Evolutionary conservation across 805 yeast species (phyloP).

Genomic region (Kodamaea restingae): DNA sequence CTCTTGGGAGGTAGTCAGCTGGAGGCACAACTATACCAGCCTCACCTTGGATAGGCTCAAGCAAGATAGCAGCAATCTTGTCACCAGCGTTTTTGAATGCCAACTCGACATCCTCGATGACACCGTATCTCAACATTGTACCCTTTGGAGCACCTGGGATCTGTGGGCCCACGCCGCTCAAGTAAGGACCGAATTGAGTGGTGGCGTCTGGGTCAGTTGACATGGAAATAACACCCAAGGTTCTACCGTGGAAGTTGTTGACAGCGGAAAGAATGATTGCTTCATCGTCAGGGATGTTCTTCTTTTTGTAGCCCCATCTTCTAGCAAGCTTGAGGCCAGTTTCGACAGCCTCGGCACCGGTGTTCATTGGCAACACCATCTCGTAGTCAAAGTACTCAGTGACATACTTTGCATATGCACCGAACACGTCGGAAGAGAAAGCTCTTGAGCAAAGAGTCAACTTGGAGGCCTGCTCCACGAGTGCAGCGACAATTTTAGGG

Average conservation of each 20-base stretch:
- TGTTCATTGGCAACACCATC: slow-evolving; percentile 94
- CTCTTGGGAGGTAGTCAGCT: slow-evolving; percentile 67
- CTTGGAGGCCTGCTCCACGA: slow-evolving; percentile 78
- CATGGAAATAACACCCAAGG: slow-evolving; percentile 92
- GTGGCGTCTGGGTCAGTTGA: slow-evolving; percentile 94
- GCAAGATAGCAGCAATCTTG: slow-evolving; percentile 81
- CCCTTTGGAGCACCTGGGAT: slow-evolving; percentile 70
- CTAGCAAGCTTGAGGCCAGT: slow-evolving; percentile 91
- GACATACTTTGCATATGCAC: slow-evolving; percentile 78
- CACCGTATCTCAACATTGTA: slow-evolving; percentile 71
- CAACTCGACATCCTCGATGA: slow-evolving; percentile 76
- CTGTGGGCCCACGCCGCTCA: slow-evolving; percentile 76
- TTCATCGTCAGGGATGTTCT: slow-evolving; percentile 76
- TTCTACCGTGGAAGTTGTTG: slow-evolving; percentile 94
- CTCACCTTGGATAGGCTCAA: slow-evolving; percentile 97
- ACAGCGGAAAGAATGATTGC: slow-evolving; percentile 86
- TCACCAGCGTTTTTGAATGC: slow-evolving; percentile 83
- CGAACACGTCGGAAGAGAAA: slow-evolving; percentile 84
- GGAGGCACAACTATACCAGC: slow-evolving; percentile 98
- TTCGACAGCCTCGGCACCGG: slow-evolving; percentile 98
- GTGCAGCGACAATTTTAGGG: slow-evolving; percentile 82
- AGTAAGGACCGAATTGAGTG: slow-evolving; percentile 84
- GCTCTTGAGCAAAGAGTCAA: slow-evolving; percentile 90
- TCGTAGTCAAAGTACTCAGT: slow-evolving; percentile 90
- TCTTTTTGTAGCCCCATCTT: slow-evolving; percentile 92